Percentiles rank a stretch among this genome's conserved stretches.
phyloP scores from a whole-genome alignment of 169 alveolate genomes.

The Plasmodium vivax region DNA sequence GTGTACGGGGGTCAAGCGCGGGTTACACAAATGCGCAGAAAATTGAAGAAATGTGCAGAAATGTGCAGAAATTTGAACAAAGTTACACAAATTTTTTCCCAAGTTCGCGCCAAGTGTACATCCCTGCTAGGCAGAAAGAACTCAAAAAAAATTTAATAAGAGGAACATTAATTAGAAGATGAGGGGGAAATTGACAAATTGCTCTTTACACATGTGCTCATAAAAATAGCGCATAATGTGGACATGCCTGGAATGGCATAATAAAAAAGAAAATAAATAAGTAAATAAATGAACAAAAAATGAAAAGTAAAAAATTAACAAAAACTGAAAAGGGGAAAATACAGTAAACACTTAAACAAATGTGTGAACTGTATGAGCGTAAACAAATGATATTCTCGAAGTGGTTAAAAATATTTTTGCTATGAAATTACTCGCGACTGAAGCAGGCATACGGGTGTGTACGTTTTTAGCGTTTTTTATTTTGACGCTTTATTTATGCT shows the following conservation, averaged over 20 bases:
- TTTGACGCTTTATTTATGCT: neutral
- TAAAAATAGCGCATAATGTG: conserved; percentile 23
- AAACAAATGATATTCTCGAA: conserved; percentile 10
- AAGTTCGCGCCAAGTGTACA: neutral
- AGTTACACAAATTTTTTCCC: neutral
- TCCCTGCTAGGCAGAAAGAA: neutral
- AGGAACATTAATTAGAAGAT: conserved; percentile 3
- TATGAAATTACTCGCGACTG: neutral
- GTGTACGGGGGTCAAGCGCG: neutral
- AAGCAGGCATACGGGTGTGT: neutral
- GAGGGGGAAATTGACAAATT: neutral
- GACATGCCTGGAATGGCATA: conserved; percentile 25
- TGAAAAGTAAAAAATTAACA: neutral
- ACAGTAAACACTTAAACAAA: neutral
- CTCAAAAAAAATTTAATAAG: neutral
- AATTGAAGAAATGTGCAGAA: neutral
- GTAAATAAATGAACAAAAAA: neutral
- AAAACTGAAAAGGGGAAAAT: conserved; percentile 6
- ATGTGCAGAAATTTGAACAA: neutral
- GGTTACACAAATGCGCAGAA: neutral
- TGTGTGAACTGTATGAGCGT: conserved; percentile 2
- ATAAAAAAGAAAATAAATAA: neutral
- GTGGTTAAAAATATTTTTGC: neutral
- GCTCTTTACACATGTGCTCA: conserved; percentile 1
- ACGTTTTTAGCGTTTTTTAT: neutral